Percentiles rank a stretch among this genome's conserved stretches.
Conservation (phyloP, 23 red algal species). For the Gracilaria gracilis region DNA sequence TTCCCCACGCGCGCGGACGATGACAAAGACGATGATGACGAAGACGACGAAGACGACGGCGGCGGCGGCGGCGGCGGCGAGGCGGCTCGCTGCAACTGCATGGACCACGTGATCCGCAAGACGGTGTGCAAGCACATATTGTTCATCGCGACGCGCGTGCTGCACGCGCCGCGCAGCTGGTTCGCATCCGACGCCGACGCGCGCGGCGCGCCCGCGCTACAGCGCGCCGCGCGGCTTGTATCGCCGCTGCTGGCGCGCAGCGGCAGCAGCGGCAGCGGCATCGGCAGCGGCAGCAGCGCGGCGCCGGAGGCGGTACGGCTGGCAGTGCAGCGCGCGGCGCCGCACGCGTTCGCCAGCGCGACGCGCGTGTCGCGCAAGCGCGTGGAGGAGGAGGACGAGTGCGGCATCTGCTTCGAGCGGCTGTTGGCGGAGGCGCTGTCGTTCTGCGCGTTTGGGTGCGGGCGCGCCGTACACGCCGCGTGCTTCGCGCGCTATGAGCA, state of each 20-base stretch:
- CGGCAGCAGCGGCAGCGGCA: too few species aligned
- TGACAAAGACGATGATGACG: too few species aligned
- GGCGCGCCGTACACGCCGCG: constrained; percentile 30
- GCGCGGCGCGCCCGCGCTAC: neutral
- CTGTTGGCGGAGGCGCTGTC: neutral
- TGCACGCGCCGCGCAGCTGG: neutral
- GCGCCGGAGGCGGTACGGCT: neutral
- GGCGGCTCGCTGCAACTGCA: constrained; percentile 59
- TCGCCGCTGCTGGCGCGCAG: too few species aligned
- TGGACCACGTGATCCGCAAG: constrained; percentile 54
- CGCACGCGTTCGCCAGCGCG: neutral
- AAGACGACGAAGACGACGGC: too few species aligned
- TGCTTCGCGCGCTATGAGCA: constrained; percentile 22
- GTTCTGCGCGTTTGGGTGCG: constrained; percentile 34
- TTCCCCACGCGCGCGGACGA: too few species aligned
- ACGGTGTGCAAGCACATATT: constrained; percentile 56
- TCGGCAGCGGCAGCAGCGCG: too few species aligned
- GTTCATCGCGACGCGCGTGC: constrained; percentile 42
- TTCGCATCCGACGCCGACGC: neutral
- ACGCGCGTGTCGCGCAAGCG: neutral
- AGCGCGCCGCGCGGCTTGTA: too few species aligned
- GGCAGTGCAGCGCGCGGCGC: neutral
- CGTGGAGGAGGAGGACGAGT: constrained; percentile 32
- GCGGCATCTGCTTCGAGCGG: constrained; percentile 50
- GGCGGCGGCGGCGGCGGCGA: neutral